Evolutionary conservation across 139 green algal genomes (phyloP), one percentile per base, ranked within the genome.

Genomic region (Yamagishiella unicocca): DNA sequence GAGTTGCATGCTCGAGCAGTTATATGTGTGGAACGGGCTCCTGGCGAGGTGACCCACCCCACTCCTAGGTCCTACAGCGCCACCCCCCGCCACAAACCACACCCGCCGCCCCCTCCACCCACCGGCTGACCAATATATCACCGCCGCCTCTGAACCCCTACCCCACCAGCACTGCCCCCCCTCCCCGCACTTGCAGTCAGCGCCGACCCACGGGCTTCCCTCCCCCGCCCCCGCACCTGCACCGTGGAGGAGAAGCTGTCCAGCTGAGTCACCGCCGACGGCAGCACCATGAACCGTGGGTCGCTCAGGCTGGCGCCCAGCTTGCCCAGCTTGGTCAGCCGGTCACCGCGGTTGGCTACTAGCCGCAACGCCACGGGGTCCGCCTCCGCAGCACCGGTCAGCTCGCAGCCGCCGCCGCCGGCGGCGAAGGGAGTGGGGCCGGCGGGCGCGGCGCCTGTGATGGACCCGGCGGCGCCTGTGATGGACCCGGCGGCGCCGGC

Each of bases 231-330:
- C 55, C 74, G 31, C 71, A 90, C 54, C 54, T 71, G 54, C 58
- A 89, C 45, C 0, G 84, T 70, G 40, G 37, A 22, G 19, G 37
- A 42, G 38, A 88, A 83, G 38, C 10, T 2, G 21, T 88, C 86
- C 72, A 91, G 71, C 40, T 68, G 46, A 2, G 53, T 29, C 33
- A 86, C 71, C 27, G 86, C 70, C 4, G 37, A 25, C 0, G 89
- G 89, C 73, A 92, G 50, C 46, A 87, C 38, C n/a, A 85, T 66
- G 90, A 87, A 90, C 8, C 90, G 81, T 54, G 82, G 68, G 45
- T 93, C 87, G 27, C 45, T 82, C 46, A 90, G 73, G 62, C 46
- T 86, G 45, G 46, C 70, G 19, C 77, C 84, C 71, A 89, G 67
- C 71, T 76, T 46, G 25, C 31, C 62, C 43, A 92, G 40, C 10